These are phyloP conservation scores for Colletotrichum falcatum DNA, from an alignment of 2,329 filamentous ascomycete genomes.

Conservation along the genomic window DNA sequence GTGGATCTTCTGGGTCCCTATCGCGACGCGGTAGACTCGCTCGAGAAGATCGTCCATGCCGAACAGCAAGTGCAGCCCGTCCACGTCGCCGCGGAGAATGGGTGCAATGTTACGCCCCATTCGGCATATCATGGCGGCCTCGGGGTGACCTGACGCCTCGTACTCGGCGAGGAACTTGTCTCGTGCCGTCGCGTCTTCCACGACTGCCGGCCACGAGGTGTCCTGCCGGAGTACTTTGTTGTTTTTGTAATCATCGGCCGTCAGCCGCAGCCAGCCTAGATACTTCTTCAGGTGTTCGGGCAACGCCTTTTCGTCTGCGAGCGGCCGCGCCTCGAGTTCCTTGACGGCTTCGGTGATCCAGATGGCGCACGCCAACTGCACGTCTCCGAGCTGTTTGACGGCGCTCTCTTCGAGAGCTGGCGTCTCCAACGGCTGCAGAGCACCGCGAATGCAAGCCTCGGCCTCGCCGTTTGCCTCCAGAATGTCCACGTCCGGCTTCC, in stretches of 20 bases:
- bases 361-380: conserved; percentile 20
- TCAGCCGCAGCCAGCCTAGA: neutral
- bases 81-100: conserved; percentile 19
- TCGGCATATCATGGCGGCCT: conserved; percentile 17
- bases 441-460: conserved; percentile 5
- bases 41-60: conserved; percentile 26
- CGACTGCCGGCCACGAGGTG: neutral
- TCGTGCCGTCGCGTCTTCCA: conserved; percentile 14
- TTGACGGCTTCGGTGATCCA: conserved; percentile 21
- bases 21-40: conserved; percentile 22
- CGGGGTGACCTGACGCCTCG: conserved; percentile 13
- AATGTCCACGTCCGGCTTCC: conserved; percentile 25
- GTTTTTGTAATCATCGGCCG: neutral
- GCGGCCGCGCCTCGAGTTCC: conserved; percentile 14
- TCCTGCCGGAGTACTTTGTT: neutral
- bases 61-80: conserved; percentile 20
- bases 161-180: conserved; percentile 20
- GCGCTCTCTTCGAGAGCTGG: conserved; percentile 4
- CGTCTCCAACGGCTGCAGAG: neutral
- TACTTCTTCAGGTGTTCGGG: neutral
- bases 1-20: conserved; percentile 24
- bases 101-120: conserved; percentile 21
- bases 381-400: conserved; percentile 11
- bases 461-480: conserved; percentile 19
- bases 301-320: conserved; percentile 10